phyloP scores from a whole-genome alignment of 2,329 filamentous ascomycete genomes.

The Monosporascus sp. region DNA sequence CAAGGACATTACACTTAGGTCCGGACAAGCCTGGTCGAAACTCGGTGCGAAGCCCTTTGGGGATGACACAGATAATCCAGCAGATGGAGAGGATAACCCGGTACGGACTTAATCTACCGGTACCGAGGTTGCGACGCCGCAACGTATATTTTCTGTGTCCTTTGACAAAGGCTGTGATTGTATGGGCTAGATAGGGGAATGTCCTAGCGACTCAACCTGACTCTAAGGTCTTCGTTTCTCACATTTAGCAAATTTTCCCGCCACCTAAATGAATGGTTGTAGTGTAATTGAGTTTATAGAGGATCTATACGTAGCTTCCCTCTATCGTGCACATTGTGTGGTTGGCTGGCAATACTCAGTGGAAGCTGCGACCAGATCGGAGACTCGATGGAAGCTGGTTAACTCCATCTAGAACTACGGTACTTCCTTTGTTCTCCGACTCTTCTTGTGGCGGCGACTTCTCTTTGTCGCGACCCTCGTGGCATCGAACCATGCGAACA shows the following conservation, averaged over 20 bases:
- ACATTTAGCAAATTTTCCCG: too few relatives aligned
- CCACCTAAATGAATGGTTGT: too few relatives aligned
- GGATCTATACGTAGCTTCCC: too few relatives aligned
- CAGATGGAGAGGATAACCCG: neutral
- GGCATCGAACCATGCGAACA: neutral
- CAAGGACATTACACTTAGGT: slow-evolving; percentile 39
- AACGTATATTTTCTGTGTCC: too few relatives aligned
- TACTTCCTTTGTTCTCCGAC: neutral
- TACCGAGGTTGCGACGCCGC: too few relatives aligned
- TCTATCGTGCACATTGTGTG: neutral
- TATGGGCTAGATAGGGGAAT: too few relatives aligned
- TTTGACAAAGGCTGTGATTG: too few relatives aligned
- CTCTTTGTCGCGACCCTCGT: neutral
- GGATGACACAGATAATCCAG: slow-evolving; percentile 19
- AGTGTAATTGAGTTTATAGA: too few relatives aligned
- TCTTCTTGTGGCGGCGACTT: neutral
- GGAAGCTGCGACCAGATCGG: neutral
- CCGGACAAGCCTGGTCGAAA: slow-evolving; percentile 35
- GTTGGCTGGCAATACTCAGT: neutral
- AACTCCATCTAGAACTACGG: neutral
- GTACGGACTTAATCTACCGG: neutral
- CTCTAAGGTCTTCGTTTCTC: too few relatives aligned
- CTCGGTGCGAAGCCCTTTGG: slow-evolving; percentile 42
- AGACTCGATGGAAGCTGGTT: neutral
- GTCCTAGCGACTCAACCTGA: too few relatives aligned